These are phyloP conservation scores for Pyrenopolyporus hunteri DNA, from an alignment of 495 filamentous ascomycete species.

Conservation along the genomic window DNA sequence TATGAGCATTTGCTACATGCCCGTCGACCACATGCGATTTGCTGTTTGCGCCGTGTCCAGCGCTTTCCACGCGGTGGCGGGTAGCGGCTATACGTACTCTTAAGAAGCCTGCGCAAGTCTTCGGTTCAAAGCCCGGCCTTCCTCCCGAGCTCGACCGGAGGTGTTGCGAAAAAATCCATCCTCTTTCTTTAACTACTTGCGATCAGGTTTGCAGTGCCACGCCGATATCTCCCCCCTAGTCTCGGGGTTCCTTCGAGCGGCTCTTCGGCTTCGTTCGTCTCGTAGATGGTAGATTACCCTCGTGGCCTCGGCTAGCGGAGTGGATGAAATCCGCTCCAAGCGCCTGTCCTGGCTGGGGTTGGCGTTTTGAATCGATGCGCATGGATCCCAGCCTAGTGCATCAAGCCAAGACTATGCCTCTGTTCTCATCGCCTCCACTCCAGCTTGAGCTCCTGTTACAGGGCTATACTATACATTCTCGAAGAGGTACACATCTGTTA, in stretches of 20 bases:
- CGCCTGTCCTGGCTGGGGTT: constrained; percentile 24
- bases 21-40: constrained; percentile 20
- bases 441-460: constrained; percentile 36
- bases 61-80: constrained; percentile 5
- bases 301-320: constrained; percentile 3
- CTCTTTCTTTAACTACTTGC: not conserved
- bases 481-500: constrained; percentile 10
- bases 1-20: constrained; percentile 14
- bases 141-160: not conserved
- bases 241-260: not conserved
- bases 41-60: constrained; percentile 10
- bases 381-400: constrained; percentile 32
- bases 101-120: not conserved
- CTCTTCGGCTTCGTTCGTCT: constrained; percentile 16
- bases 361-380: constrained; percentile 39
- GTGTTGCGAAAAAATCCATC: not conserved
- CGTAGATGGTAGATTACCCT: not conserved
- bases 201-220: no score
- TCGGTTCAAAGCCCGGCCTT: no score
- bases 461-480: constrained; percentile 18
- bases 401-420: constrained; percentile 41
- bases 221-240: not conserved
- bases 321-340: constrained; percentile 5
- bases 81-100: not conserved
- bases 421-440: constrained; percentile 39